Evolutionary conservation across 2,329 filamentous ascomycete species (phyloP).

Genomic region (Coleophoma eucalyptorum): DNA sequence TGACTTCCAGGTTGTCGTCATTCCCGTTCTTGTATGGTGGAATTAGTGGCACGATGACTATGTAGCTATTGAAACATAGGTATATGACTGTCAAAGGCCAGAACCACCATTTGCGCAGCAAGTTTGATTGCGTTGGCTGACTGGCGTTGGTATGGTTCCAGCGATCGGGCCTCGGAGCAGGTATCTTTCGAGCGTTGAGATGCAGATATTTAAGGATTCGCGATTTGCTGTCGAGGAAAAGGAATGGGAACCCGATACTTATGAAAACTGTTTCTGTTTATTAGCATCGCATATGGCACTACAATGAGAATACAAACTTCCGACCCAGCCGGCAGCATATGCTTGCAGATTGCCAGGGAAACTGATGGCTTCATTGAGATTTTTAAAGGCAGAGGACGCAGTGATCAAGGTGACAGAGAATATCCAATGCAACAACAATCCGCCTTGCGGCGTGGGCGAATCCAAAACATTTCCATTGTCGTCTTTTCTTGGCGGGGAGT

Average conservation of each 20-base stretch:
- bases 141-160: not conserved
- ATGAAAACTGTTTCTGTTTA: not conserved
- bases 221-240: not conserved
- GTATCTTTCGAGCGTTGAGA: not conserved
- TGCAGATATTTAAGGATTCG: not conserved
- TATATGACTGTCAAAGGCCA: too few relatives aligned
- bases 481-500: not conserved
- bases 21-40: not conserved
- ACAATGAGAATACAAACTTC: too few relatives aligned
- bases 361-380: not conserved
- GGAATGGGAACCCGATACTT: not conserved
- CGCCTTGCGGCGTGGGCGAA: not conserved
- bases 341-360: not conserved
- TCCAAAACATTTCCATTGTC: not conserved
- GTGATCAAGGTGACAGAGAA: not conserved
- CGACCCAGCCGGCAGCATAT: not conserved
- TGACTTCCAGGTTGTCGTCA: not conserved
- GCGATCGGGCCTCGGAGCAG: not conserved
- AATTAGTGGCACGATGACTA: not conserved
- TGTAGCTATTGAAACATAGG: not conserved
- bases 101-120: not conserved
- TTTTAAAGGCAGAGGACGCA: not conserved
- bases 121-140: not conserved
- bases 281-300: too few relatives aligned
- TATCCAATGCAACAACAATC: not conserved